Conservation (phyloP, 225 moss, liverwort and hornwort species). For the Pseudoscleropodium purum region DNA sequence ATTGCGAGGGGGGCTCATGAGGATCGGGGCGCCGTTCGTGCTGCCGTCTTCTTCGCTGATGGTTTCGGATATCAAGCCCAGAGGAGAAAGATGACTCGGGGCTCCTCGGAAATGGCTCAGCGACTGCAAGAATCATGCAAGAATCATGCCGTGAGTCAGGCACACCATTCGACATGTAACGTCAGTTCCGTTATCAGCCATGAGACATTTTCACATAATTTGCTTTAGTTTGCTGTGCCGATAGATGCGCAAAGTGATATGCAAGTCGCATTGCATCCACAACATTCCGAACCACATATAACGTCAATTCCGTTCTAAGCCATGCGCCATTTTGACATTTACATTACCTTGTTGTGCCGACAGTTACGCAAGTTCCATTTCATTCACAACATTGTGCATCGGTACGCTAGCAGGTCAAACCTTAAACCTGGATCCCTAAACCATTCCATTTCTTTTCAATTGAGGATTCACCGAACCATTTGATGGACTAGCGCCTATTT, state of each 20-base stretch:
- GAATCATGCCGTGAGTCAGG: not conserved
- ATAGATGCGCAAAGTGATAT: not conserved
- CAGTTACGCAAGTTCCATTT: not conserved
- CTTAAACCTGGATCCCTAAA: not conserved
- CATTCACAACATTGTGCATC: not conserved
- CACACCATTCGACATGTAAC: not conserved
- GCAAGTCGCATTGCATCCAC: not conserved
- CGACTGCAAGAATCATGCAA: not conserved
- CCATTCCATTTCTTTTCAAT: not conserved
- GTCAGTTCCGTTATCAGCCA: not conserved
- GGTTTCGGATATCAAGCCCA: slow-evolving; percentile 22
- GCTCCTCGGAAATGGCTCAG: slow-evolving; percentile 4
- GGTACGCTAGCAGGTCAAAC: not conserved
- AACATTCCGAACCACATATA: not conserved
- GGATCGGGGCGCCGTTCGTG: not conserved
- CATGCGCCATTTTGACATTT: not conserved
- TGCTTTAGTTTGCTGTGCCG: not conserved
- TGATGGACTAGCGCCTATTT: too few relatives aligned
- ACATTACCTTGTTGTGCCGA: not conserved
- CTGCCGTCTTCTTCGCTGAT: slow-evolving; percentile 21
- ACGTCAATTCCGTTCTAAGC: not conserved
- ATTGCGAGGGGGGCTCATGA: slow-evolving; percentile 15
- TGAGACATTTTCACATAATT: not conserved
- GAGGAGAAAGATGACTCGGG: slow-evolving; percentile 11
- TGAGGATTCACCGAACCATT: not conserved